phyloP scores from a whole-genome alignment of 2,329 filamentous ascomycete species.

The Aspergillus amoenus region DNA sequence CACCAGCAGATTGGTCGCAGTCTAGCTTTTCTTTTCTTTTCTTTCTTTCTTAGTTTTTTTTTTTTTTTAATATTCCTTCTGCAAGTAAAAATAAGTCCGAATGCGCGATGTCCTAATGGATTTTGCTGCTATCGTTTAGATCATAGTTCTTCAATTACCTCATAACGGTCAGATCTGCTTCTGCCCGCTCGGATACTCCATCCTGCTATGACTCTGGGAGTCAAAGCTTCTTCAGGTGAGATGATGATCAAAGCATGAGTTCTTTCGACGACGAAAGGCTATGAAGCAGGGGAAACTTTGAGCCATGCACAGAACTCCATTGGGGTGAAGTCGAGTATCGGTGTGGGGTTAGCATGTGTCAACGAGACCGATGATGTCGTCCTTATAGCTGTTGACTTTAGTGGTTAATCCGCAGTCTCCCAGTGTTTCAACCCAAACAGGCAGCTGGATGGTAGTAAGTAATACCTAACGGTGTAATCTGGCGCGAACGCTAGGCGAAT shows the following conservation, averaged over 20 bases:
- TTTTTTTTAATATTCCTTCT: not conserved
- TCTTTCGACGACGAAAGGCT: constrained; percentile 1
- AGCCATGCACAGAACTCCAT: constrained; percentile 15
- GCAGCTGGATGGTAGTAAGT: constrained; percentile 11
- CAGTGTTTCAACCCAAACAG: constrained; percentile 9
- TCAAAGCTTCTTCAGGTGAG: constrained; percentile 5
- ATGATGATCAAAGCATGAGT: constrained; percentile 19
- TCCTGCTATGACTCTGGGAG: not conserved
- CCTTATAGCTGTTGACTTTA: constrained; percentile 3
- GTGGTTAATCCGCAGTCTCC: not conserved
- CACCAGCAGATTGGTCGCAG: constrained; percentile 1
- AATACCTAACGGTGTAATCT: not conserved
- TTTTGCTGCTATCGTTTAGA: not conserved
- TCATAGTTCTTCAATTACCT: not conserved
- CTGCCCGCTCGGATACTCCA: not conserved
- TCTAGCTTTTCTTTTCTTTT: not conserved
- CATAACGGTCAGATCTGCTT: not conserved
- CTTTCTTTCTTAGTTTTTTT: not conserved
- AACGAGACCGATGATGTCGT: constrained; percentile 9
- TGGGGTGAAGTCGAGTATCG: constrained; percentile 11
- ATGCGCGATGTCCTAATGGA: not conserved
- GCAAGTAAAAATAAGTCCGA: too few species aligned
- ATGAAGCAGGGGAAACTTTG: constrained; percentile 12
- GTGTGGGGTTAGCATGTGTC: constrained; percentile 20
- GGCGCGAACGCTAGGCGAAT: not conserved